Conservation (phyloP, 306 rosid genomes). For the Vigna unguiculata region DNA sequence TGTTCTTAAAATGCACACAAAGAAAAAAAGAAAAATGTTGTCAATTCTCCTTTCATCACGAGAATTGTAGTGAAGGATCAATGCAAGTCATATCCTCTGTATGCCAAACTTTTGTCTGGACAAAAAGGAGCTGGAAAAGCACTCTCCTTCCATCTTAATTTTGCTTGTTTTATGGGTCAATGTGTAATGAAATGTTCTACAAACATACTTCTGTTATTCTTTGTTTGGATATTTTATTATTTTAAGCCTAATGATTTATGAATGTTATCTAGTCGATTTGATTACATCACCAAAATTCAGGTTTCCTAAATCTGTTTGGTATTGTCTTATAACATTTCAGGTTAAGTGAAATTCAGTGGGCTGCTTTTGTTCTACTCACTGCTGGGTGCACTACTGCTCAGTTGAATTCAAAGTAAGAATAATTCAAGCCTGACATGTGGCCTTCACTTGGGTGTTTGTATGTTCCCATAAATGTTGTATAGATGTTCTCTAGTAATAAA, state of each 20-base stretch:
- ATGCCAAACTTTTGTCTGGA: constrained; percentile 28
- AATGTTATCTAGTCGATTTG: constrained; percentile 9
- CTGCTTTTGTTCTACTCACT: constrained; percentile 90
- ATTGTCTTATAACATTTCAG: constrained; percentile 58
- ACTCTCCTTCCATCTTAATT: constrained; percentile 15
- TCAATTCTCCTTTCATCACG: constrained; percentile 30
- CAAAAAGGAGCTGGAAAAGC: constrained; percentile 1
- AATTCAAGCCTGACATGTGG: constrained; percentile 24
- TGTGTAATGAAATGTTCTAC: constrained; percentile 2
- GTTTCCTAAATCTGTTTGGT: constrained; percentile 27
- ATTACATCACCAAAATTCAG: constrained; percentile 33
- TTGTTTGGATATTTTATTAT: constrained; percentile 9
- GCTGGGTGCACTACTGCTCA: constrained; percentile 97
- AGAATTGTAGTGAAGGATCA: constrained; percentile 34
- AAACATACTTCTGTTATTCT: constrained; percentile 8
- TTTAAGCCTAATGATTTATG: constrained; percentile 27
- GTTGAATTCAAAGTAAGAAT: constrained; percentile 82
- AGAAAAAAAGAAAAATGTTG: neutral
- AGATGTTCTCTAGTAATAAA: constrained; percentile 24
- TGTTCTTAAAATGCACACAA: neutral
- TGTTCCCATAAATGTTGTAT: constrained; percentile 35
- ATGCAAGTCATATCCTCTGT: constrained; percentile 1
- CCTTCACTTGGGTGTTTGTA: constrained; percentile 35
- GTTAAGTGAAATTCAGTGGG: constrained; percentile 98
- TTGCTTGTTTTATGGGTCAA: constrained; percentile 6